Evolutionary conservation across 148 eudicot species (phyloP), one percentile per base, ranked within the genome.

Genomic region (Mesembryanthemum crystallinum): DNA sequence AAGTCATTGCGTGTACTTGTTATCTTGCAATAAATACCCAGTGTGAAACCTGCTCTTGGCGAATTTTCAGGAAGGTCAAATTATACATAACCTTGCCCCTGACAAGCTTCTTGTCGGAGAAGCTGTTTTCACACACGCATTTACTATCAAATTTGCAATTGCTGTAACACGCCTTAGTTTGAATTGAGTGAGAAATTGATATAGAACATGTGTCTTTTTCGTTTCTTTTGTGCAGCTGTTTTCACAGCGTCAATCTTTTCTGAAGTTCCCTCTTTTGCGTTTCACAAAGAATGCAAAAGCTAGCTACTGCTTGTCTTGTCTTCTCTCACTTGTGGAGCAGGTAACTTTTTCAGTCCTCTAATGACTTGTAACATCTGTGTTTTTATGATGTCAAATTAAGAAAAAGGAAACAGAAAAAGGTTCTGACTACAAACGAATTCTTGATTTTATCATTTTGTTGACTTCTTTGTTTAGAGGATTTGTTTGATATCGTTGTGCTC

Each of bases 321-420:
- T 96, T 21, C 79, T 91, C 72, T 87, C 99, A 17, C 92, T 96
- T 67, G 91, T 96, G 70, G 99, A 91, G 85, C 99, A 96, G 96
- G 99, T 91, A 81, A 73, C 74, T 25, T 54, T n/a, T 21, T 30
- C n/a, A 43, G 33, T 55, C 13, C n/a, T 54, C 28, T 52, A 10
- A 21, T 73, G 61, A 37, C 42, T 55, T 10, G 43, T 74, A 35
- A 71, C 43, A 20, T 72, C 49, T n/a, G n/a, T 21, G 10, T 57
- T 57, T 57, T 7, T 57, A 4, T 3, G n/a, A 52, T 52, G n/a
- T 17, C 57, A 52, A 15, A 20, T 52, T 52, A 20, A 52, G 21
- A 3, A 52, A 52, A 52, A 52, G 7, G 12, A 17, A 52, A 57
- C 11, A 57, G 27, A 57, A 57, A 10, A 57, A 1, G 6, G 11